Base-by-base conservation (phyloP, 164 flowering plant genomes). In the Liriodendron chinense region DNA sequence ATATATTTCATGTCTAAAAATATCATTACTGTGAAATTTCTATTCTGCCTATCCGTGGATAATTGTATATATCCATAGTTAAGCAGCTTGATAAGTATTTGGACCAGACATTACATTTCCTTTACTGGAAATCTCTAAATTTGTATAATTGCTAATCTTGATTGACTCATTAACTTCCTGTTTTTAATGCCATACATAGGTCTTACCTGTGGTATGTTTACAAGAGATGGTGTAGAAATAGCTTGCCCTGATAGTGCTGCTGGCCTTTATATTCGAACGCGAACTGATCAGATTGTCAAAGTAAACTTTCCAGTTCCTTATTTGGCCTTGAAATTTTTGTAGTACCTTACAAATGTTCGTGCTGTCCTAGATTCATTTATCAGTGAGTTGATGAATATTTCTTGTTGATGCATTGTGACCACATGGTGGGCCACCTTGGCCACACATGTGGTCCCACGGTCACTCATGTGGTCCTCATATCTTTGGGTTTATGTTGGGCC, bases 241-340 rank as follows among this genome's bases (percentile, higher is more conserved):
- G 83, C 92, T 73, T 90, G 96, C 84, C 98, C 95, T 73, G 98
- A 92, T 84, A 85, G 72, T 81, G 85, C 89, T 73, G 96, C 98
- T 74, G 98, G 99, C 69, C 96, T 96, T 65, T 89, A 92, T 80
- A 86, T 96, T 21, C 88, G 80, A 85, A 91, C 96, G 70, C 84
- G 96, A 73, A 75, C 80, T 71, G 88, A 81, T 80, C 87, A 92
- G 81, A 87, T 91, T 77, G 97, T 96, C 74, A 93, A 91, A 85
- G 99, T 96, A 91, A 72, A 22, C 21, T 26, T 12, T 34, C 47
- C 23, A 67, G 2, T 67, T 28, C 9, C 69, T 67, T 79, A 80
- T 75, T 79, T 76, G 53, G 70, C 61, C 78, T 74, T 77, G 62
- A 34, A 47, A 22, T 73, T 66, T 18, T 18, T 26, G 64, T 24